Conservation (phyloP, 345 rosid species). For the Trapa incisa region DNA sequence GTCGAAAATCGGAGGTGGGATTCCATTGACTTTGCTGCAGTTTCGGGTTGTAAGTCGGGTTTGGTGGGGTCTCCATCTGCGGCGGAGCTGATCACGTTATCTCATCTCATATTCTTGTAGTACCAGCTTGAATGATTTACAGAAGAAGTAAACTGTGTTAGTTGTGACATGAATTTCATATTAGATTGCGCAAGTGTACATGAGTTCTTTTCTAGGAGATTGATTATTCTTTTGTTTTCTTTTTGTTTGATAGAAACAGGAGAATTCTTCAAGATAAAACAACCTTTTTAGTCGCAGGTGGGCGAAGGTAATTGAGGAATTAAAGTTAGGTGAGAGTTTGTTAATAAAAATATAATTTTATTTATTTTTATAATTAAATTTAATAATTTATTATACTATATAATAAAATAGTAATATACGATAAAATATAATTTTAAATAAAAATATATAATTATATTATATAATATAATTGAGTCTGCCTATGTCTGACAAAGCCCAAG, state of each 20-base stretch:
- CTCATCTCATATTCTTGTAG: neutral
- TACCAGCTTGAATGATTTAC: neutral
- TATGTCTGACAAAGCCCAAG: neutral
- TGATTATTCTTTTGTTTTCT: no score
- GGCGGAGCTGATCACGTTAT: neutral
- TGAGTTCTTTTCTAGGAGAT: neutral
- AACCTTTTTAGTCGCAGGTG: neutral
- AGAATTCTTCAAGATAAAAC: neutral
- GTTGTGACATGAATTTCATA: neutral
- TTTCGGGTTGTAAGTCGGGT: neutral
- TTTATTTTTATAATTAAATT: no score
- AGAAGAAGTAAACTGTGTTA: neutral
- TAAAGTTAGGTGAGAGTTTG: no score
- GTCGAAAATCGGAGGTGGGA: neutral
- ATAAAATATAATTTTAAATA: no score
- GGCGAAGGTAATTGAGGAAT: no score
- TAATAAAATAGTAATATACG: no score
- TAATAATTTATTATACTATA: no score
- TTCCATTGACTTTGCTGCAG: neutral
- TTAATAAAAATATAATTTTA: no score
- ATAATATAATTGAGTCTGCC: neutral
- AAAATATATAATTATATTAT: no score
- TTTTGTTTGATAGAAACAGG: no score
- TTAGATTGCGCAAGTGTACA: no score
- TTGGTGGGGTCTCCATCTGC: constrained; percentile 1